These are phyloP conservation scores for Raffaelea albimanens DNA, from an alignment of 2,329 filamentous ascomycete species.

Conservation along the genomic window DNA sequence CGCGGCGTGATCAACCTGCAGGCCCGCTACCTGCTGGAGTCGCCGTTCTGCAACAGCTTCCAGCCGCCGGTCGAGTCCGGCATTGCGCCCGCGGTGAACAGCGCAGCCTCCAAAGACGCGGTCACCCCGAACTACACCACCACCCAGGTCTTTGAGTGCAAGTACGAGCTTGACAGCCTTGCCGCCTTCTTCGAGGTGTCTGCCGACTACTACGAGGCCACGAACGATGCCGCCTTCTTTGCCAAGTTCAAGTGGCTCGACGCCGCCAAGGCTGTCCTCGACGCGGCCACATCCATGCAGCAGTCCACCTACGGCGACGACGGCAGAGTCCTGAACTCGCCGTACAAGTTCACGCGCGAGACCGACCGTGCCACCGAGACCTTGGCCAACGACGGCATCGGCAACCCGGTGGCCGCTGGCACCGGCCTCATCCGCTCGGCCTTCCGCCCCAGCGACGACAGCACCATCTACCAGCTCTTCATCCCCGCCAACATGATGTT, in stretches of 20 bases:
- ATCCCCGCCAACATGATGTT: constrained; percentile 89
- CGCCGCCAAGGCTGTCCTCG: constrained; percentile 61
- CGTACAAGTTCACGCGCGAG: constrained; percentile 68
- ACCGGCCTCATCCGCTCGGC: constrained; percentile 79
- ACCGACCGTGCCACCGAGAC: constrained; percentile 74
- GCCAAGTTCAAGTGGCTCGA: constrained; percentile 61
- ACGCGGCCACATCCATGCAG: constrained; percentile 60
- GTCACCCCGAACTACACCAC: constrained; percentile 57
- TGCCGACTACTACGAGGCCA: constrained; percentile 69
- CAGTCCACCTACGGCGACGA: constrained; percentile 61
- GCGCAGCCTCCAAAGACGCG: constrained; percentile 49
- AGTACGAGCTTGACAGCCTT: constrained; percentile 88
- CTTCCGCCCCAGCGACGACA: constrained; percentile 85
- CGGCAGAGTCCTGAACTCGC: constrained; percentile 44
- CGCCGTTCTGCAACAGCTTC: constrained; percentile 90
- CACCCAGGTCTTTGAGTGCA: constrained; percentile 80
- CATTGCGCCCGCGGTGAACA: constrained; percentile 47
- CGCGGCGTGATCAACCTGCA: constrained; percentile 71
- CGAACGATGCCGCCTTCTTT: constrained; percentile 65
- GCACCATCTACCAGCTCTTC: constrained; percentile 75
- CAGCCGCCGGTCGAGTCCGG: constrained; percentile 74
- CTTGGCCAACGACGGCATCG: constrained; percentile 63
- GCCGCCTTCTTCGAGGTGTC: constrained; percentile 77
- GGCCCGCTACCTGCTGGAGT: constrained; percentile 56
- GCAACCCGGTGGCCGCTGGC: constrained; percentile 68